Conservation (phyloP, 768 basidiomycete species). For the Tylopilus rubrobrunneus region DNA sequence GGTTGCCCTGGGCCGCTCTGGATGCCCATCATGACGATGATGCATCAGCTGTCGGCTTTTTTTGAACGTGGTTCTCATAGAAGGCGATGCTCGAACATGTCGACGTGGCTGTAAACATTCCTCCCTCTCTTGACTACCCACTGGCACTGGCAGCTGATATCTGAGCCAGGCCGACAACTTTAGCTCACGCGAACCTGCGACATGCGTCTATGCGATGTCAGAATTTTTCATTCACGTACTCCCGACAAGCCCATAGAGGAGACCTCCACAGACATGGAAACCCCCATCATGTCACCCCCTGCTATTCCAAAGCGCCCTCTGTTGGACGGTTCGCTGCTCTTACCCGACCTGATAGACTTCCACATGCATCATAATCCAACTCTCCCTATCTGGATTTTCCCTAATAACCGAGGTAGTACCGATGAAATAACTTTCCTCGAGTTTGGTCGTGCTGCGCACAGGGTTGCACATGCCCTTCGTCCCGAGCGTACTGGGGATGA, state of each 20-base stretch:
- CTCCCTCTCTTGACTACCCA: not conserved
- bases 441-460: constrained; percentile 1
- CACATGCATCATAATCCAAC: constrained; percentile 2
- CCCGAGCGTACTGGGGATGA: not conserved
- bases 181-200: not conserved
- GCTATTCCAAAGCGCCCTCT: not conserved
- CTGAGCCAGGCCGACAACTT: not conserved
- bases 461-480: not conserved
- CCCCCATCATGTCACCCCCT: not conserved
- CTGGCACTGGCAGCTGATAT: not conserved
- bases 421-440: constrained; percentile 1
- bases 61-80: not conserved
- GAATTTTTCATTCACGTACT: not conserved
- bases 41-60: not conserved
- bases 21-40: not conserved
- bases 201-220: not conserved
- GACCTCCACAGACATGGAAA: not conserved
- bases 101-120: not conserved
- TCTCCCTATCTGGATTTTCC: not conserved
- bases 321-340: not conserved
- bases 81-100: not conserved
- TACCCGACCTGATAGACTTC: not conserved
- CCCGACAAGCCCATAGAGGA: not conserved
- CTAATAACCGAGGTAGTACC: not conserved
- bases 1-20: not conserved